Conservation (phyloP, 164 flowering plant genomes). For the Vitis rotundifolia region DNA sequence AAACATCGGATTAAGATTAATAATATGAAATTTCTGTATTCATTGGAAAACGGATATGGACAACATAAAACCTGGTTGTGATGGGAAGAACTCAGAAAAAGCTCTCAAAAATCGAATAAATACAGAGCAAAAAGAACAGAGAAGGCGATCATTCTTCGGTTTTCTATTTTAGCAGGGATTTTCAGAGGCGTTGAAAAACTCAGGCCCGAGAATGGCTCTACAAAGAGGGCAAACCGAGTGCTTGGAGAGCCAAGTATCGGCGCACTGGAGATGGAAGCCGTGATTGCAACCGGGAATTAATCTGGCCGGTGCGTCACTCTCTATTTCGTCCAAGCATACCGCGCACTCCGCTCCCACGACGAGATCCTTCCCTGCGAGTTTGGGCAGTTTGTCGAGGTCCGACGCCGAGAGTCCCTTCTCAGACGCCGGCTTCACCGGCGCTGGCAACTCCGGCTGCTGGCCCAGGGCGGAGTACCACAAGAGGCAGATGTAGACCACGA, state of each 20-base stretch:
- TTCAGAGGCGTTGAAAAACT: conserved; percentile 15
- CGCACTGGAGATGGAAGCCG: conserved; percentile 60
- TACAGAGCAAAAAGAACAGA: no score
- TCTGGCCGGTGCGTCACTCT: conserved; percentile 39
- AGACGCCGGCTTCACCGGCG: conserved; percentile 24
- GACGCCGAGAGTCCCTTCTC: conserved; percentile 44
- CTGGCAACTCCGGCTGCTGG: background rate
- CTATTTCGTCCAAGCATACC: conserved; percentile 62
- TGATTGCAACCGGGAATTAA: conserved; percentile 60
- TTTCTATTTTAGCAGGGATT: conserved; percentile 27
- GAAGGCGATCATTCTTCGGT: no score
- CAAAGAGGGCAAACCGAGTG: conserved; percentile 62
- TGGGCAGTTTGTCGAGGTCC: conserved; percentile 54
- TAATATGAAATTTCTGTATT: no score
- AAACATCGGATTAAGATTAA: no score
- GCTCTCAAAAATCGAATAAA: no score
- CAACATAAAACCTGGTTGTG: no score
- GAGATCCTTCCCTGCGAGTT: conserved; percentile 41
- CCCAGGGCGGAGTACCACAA: conserved; percentile 43
- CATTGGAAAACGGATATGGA: no score
- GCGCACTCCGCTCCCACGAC: conserved; percentile 52
- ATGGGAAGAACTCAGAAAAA: no score
- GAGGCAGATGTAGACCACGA: conserved; percentile 55
- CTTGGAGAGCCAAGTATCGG: conserved; percentile 61
- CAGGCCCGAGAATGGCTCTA: conserved; percentile 36